Percentiles rank a stretch among this genome's conserved stretches.
phyloP scores from a whole-genome alignment of 2,329 filamentous ascomycete genomes.

The Aspergillus quadricinctus region DNA sequence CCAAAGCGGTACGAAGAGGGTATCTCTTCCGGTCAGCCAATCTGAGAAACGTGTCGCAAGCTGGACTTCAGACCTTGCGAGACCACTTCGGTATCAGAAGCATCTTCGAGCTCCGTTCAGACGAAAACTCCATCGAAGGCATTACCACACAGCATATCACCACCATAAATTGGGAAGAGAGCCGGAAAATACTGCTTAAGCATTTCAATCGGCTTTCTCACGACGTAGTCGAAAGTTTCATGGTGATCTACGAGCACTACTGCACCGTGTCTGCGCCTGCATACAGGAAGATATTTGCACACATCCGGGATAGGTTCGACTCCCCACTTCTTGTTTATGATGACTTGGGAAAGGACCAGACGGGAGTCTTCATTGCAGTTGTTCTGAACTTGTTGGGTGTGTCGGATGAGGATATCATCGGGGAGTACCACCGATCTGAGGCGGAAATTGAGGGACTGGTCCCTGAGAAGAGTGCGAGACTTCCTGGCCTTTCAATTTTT shows the following conservation, averaged over 20 bases:
- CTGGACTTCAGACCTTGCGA: background rate
- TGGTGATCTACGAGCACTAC: background rate
- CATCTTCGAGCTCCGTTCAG: background rate
- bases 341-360: constrained; percentile 73
- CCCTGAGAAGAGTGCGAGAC: background rate
- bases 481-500: background rate
- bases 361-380: constrained; percentile 65
- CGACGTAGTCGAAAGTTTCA: background rate
- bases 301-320: constrained; percentile 18
- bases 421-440: constrained; percentile 52
- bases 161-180: background rate
- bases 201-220: background rate
- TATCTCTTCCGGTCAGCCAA: background rate
- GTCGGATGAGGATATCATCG: constrained; percentile 53
- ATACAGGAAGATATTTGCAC: background rate
- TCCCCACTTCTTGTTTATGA: constrained; percentile 64
- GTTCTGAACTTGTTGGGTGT: constrained; percentile 62
- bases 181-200: background rate
- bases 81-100: background rate
- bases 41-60: background rate
- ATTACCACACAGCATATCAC: background rate
- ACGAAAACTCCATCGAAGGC: background rate
- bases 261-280: background rate
- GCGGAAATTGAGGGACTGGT: background rate
- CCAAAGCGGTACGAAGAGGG: background rate